A percentile compares a stretch with the other conserved stretches of the same genome.
phyloP scores from a whole-genome alignment of 345 rosid genomes.

The Eucalyptus curtisii region DNA sequence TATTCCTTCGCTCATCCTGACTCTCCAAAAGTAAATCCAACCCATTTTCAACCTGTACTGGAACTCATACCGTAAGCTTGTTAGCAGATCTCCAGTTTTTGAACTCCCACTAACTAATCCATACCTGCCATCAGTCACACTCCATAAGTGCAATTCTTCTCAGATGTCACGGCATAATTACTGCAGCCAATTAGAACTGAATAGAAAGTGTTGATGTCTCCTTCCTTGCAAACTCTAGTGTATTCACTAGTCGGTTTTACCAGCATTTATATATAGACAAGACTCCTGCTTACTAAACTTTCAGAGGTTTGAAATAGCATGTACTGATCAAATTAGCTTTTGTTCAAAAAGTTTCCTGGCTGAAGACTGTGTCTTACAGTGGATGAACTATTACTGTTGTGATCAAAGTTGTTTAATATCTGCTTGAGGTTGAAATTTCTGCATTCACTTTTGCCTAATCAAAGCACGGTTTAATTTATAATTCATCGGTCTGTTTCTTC shows the following conservation, averaged over 20 bases:
- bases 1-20: not conserved
- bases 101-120: not conserved
- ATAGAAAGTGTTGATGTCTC: not conserved
- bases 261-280: not conserved
- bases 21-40: not conserved
- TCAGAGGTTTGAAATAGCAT: not conserved
- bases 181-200: not conserved
- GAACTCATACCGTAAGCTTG: not conserved
- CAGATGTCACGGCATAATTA: not conserved
- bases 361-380: not conserved
- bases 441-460: not conserved
- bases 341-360: not conserved
- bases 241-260: not conserved
- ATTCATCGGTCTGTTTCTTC: not conserved
- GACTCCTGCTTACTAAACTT: not conserved
- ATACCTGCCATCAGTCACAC: not conserved
- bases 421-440: not conserved
- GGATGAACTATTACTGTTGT: not conserved
- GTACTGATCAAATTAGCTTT: not conserved
- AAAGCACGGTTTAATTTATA: not conserved
- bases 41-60: not conserved
- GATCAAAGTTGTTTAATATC: not conserved
- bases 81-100: not conserved
- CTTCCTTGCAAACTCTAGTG: not conserved
- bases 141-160: not conserved